Conservation (phyloP, 1,284 basidiomycete genomes). For the Heterobasidion annosum region DNA sequence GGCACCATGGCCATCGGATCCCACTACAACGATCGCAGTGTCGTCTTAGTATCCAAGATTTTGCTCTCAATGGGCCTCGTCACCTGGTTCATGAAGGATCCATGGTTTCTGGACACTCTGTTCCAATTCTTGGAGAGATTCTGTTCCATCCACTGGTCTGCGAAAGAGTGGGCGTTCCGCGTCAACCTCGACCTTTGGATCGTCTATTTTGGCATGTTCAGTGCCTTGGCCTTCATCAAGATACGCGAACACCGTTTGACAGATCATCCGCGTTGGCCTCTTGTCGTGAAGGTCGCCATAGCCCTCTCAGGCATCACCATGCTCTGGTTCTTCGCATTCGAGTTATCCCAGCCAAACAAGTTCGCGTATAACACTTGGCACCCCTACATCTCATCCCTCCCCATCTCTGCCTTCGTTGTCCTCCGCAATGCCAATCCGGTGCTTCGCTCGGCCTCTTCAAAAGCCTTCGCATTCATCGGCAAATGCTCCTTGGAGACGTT, state of each 20-base stretch:
- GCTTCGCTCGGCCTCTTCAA: constrained; percentile 62
- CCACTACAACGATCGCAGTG: constrained; percentile 62
- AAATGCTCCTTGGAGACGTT: constrained; percentile 81
- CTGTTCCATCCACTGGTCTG: constrained; percentile 76
- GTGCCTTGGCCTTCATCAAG: constrained; percentile 69
- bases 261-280: constrained; percentile 60
- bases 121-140: constrained; percentile 59
- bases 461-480: constrained; percentile 73
- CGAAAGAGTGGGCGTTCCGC: constrained; percentile 80
- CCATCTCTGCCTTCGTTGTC: constrained; percentile 65
- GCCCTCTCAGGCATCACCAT: constrained; percentile 43
- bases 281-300: constrained; percentile 37
- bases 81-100: constrained; percentile 58
- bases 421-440: constrained; percentile 70
- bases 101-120: constrained; percentile 51
- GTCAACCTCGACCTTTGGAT: constrained; percentile 84
- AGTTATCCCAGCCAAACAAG: constrained; percentile 68
- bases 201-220: constrained; percentile 80
- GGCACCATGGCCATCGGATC: constrained; percentile 65
- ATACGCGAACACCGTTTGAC: constrained; percentile 64
- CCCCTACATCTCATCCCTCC: constrained; percentile 75
- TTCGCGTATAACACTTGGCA: constrained; percentile 83
- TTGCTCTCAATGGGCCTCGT: constrained; percentile 50
- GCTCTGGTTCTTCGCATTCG: constrained; percentile 77
- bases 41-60: constrained; percentile 68